Conservation (phyloP, 805 yeast genomes). For the Cyberlindnera xishuangbannaensis region DNA sequence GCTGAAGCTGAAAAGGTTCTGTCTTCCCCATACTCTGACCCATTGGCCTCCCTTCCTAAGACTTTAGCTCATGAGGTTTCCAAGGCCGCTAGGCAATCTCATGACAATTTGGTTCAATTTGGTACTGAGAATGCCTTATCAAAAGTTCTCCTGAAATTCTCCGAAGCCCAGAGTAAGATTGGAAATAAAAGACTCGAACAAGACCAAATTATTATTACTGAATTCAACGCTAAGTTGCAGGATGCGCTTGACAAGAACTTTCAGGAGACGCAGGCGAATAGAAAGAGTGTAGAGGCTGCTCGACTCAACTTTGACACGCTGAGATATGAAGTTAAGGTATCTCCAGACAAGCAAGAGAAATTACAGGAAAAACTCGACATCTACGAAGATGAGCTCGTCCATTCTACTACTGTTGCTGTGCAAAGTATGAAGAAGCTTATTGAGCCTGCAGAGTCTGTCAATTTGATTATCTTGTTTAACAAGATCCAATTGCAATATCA, state of each 20-base stretch:
- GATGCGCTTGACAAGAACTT: slow-evolving; percentile 51
- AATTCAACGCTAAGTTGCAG: slow-evolving; percentile 53
- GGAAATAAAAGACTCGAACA: slow-evolving; percentile 67
- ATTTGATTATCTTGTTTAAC: slow-evolving; percentile 59
- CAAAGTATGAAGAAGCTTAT: slow-evolving; percentile 69
- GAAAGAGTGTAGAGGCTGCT: slow-evolving; percentile 64
- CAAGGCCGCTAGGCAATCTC: slow-evolving; percentile 46
- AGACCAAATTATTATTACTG: slow-evolving; percentile 55
- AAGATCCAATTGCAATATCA: slow-evolving; percentile 64
- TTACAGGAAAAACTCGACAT: slow-evolving; percentile 33
- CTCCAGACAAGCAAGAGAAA: slow-evolving; percentile 21
- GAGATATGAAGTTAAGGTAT: slow-evolving; percentile 46
- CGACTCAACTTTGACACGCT: slow-evolving; percentile 66
- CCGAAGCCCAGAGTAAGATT: slow-evolving; percentile 53
- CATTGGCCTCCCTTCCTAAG: slow-evolving; percentile 41
- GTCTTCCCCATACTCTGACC: slow-evolving; percentile 24
- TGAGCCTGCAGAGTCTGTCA: slow-evolving; percentile 58
- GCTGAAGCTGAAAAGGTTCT: slow-evolving; percentile 60
- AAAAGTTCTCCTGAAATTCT: slow-evolving; percentile 35
- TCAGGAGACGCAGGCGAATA: slow-evolving; percentile 50
- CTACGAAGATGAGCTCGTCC: slow-evolving; percentile 74
- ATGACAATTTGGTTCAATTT: slow-evolving; percentile 34
- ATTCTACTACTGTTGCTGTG: slow-evolving; percentile 75
- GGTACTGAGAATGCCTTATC: slow-evolving; percentile 25
- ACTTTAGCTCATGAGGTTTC: slow-evolving; percentile 70